A percentile compares a stretch with the other conserved stretches of the same genome.
Conservation (phyloP, 2,329 filamentous ascomycete genomes). For the Colletotrichum tanaceti region DNA sequence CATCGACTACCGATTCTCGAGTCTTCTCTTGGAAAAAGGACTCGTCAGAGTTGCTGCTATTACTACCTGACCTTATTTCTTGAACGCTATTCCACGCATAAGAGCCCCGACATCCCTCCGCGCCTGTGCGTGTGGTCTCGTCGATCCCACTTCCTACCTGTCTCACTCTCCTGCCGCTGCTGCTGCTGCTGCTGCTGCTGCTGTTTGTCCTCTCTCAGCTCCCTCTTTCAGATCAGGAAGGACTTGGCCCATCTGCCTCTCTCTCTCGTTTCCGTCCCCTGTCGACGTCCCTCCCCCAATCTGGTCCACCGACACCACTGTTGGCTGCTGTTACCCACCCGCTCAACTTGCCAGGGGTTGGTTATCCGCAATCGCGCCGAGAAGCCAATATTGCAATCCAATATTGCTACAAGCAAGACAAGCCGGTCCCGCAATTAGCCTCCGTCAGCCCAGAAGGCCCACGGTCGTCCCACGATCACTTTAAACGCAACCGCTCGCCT, state of each 20-base stretch:
- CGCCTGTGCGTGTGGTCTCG: conserved; percentile 26
- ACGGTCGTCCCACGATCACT: conserved; percentile 39
- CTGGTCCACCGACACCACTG: conserved; percentile 24
- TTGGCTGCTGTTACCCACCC: conserved; percentile 20
- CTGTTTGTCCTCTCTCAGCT: conserved; percentile 16
- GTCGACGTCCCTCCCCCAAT: conserved; percentile 19
- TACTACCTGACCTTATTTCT: conserved; percentile 15
- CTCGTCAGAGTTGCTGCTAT: conserved; percentile 9
- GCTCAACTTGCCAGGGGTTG: conserved; percentile 30
- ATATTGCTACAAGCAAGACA: conserved; percentile 40
- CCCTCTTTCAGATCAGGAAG: neutral
- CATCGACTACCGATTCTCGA: conserved; percentile 33
- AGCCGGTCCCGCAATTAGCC: conserved; percentile 36
- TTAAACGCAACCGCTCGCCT: conserved; percentile 27
- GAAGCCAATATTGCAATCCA: conserved; percentile 39
- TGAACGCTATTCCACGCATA: conserved; percentile 35
- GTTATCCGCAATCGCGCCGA: conserved; percentile 40
- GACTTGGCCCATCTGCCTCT: conserved; percentile 13
- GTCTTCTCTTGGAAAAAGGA: neutral
- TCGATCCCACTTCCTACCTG: conserved; percentile 29
- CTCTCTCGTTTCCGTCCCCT: conserved; percentile 18
- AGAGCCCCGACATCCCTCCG: conserved; percentile 38
- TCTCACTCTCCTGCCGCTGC: conserved; percentile 32
- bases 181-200: neutral
- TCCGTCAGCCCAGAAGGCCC: conserved; percentile 27